These are phyloP conservation scores for Calvatia gigantea DNA, from an alignment of 768 basidiomycete species.

Conservation along the genomic window DNA sequence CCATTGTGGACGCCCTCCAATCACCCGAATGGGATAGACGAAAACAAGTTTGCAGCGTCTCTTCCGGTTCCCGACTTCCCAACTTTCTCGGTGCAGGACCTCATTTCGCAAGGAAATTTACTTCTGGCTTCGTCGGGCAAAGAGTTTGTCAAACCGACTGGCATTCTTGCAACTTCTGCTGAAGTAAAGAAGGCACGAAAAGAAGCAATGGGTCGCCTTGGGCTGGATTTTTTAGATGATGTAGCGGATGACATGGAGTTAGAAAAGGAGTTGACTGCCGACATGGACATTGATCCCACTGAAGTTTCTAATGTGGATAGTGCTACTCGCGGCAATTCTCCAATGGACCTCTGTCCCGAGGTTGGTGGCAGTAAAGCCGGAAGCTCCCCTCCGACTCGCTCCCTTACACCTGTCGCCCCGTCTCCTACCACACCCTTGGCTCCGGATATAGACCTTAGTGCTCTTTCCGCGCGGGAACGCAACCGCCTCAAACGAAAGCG, in stretches of 20 bases:
- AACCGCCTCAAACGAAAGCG: slow-evolving; percentile 95
- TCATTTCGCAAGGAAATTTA: slow-evolving; percentile 72
- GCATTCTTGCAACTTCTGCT: slow-evolving; percentile 65
- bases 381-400: slow-evolving; percentile 35
- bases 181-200: slow-evolving; percentile 87
- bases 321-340: slow-evolving; percentile 7
- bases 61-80: slow-evolving; percentile 57
- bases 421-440: slow-evolving; percentile 44
- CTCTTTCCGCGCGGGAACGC: slow-evolving; percentile 86
- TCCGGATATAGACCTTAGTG: slow-evolving; percentile 44
- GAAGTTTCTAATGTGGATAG: slow-evolving; percentile 13
- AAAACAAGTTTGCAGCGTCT: slow-evolving; percentile 20
- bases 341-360: slow-evolving; percentile 37
- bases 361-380: slow-evolving; percentile 33
- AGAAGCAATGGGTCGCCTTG: slow-evolving; percentile 85
- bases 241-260: slow-evolving; percentile 83
- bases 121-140: slow-evolving; percentile 92
- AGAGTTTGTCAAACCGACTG: slow-evolving; percentile 77
- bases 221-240: slow-evolving; percentile 80
- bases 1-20: slow-evolving; percentile 72
- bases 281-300: slow-evolving; percentile 46
- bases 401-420: slow-evolving; percentile 44
- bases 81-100: slow-evolving; percentile 70
- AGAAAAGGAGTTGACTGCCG: slow-evolving; percentile 74
- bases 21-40: slow-evolving; percentile 23